Conservation (phyloP, 352 stramenopile genomes). For the Aphanomyces euteiches region DNA sequence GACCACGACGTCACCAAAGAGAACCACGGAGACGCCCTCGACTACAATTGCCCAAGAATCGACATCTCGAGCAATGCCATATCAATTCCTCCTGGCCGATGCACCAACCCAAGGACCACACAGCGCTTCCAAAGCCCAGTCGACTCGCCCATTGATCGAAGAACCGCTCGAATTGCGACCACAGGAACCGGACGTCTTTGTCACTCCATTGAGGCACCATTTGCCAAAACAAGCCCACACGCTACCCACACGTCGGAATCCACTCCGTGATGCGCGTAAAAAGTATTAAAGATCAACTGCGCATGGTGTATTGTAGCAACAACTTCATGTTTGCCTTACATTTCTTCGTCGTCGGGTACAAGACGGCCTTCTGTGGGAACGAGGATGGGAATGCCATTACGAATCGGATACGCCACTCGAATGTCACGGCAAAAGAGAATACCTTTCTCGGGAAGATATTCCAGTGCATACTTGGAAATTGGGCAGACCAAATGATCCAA, state of each 20-base stretch:
- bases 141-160: constrained; percentile 43
- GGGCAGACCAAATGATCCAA: constrained; percentile 79
- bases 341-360: constrained; percentile 38
- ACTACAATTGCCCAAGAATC: background rate
- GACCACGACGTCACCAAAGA: background rate
- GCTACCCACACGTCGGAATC: constrained; percentile 64
- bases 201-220: constrained; percentile 66
- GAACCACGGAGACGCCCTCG: background rate
- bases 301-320: constrained; percentile 9
- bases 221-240: constrained; percentile 55
- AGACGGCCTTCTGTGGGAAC: constrained; percentile 71
- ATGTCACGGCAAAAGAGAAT: constrained; percentile 80
- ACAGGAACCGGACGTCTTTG: constrained; percentile 56
- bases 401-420: constrained; percentile 81
- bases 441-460: constrained; percentile 55
- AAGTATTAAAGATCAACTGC: constrained; percentile 50
- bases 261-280: constrained; percentile 56
- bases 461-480: constrained; percentile 79
- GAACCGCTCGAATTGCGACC: constrained; percentile 64
- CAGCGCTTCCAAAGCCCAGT: background rate
- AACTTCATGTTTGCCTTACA: constrained; percentile 4
- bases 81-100: constrained; percentile 8
- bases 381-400: constrained; percentile 60
- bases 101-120: background rate
- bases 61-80: background rate